These are phyloP conservation scores for Volvox carteri DNA, from an alignment of 163 green algal genomes.

Conservation along the genomic window DNA sequence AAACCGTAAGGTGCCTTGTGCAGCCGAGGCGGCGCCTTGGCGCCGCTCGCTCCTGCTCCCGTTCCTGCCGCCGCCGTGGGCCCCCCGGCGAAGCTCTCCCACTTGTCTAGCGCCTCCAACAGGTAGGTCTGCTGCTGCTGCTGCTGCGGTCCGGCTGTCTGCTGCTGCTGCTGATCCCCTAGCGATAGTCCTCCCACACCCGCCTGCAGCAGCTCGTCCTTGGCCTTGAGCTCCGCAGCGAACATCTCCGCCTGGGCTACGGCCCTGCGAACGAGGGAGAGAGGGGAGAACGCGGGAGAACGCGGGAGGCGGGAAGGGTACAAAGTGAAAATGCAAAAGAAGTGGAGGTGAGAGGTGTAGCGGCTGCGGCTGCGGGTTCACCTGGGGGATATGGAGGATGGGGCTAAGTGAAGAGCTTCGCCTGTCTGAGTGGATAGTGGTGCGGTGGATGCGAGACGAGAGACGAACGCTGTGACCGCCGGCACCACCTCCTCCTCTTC, in stretches of 20 bases:
- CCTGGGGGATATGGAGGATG: too few species aligned
- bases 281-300: too few species aligned
- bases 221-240: background rate
- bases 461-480: too few species aligned
- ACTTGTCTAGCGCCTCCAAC: constrained; percentile 72
- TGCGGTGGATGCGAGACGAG: too few species aligned
- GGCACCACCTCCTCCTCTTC: too few species aligned
- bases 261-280: constrained; percentile 5
- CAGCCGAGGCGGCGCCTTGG: constrained; percentile 49
- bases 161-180: background rate
- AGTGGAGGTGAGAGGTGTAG: background rate
- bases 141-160: too few species aligned
- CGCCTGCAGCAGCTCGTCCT: constrained; percentile 24
- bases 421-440: too few species aligned
- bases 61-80: constrained; percentile 42
- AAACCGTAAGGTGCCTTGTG: constrained; percentile 48
- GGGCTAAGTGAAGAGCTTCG: too few species aligned
- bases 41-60: background rate
- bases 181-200: constrained; percentile 38
- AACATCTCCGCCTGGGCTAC: constrained; percentile 45
- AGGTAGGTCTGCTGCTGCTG: constrained; percentile 59
- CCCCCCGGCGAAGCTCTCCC: constrained; percentile 74
- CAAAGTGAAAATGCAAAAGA: background rate
- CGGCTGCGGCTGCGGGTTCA: too few species aligned
- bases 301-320: background rate